Evolutionary conservation across 2,329 filamentous ascomycete genomes (phyloP).

Genomic region (Raffaelea ambrosiae): DNA sequence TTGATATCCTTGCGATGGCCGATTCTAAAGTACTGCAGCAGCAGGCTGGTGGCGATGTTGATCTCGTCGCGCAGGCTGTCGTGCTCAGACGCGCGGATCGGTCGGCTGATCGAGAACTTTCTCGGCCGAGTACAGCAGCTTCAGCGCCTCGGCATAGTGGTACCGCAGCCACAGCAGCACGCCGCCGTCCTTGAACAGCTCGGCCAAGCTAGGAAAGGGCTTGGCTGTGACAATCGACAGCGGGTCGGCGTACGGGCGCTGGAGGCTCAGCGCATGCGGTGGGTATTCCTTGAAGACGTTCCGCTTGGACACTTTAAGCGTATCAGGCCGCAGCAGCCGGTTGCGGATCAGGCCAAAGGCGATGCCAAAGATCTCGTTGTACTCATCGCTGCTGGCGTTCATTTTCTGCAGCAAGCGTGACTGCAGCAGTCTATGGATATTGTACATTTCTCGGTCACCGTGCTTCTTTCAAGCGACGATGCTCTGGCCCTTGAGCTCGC

Average conservation of each 20-base stretch:
- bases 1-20: conserved; percentile 11
- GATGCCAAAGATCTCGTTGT: conserved; percentile 8
- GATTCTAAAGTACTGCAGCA: conserved; percentile 13
- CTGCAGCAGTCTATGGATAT: conserved; percentile 9
- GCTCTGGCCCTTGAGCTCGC: conserved; percentile 11
- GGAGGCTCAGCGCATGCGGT: conserved; percentile 11
- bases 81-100: not conserved
- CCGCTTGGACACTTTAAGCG: conserved; percentile 10
- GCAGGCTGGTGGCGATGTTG: conserved; percentile 10
- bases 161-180: conserved; percentile 12
- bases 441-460: conserved; percentile 9
- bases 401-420: conserved; percentile 8
- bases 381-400: conserved; percentile 6
- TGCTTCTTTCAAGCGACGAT: conserved; percentile 7
- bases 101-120: conserved; percentile 7
- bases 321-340: conserved; percentile 10
- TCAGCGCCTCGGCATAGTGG: conserved; percentile 9
- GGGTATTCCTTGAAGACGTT: conserved; percentile 11
- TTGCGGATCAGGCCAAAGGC: conserved; percentile 10
- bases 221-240: conserved; percentile 10
- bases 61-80: conserved; percentile 8
- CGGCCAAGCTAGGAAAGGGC: conserved; percentile 9
- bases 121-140: conserved; percentile 10
- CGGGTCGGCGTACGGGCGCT: conserved; percentile 10
- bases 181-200: conserved; percentile 13